Conservation (phyloP, 768 basidiomycete species). For the Suillus alpinus region DNA sequence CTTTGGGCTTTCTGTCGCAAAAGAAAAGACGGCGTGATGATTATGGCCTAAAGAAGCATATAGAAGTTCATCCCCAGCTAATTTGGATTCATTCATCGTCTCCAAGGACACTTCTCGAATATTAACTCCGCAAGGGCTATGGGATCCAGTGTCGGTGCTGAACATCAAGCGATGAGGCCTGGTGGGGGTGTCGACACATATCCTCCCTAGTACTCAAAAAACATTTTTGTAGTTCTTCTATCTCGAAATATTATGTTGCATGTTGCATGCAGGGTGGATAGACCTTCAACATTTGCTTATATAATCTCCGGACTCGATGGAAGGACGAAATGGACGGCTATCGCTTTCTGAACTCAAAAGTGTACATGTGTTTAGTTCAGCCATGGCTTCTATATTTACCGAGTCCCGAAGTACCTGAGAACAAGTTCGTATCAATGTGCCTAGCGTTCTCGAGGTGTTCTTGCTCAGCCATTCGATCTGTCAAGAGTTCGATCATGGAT, state of each 20-base stretch:
- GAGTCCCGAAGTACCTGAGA: background rate
- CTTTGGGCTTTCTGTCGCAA: slow-evolving; percentile 23
- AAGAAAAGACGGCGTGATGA: slow-evolving; percentile 29
- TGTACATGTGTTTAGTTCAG: background rate
- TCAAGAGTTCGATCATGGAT: too few species aligned
- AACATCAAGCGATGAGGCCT: slow-evolving; percentile 26
- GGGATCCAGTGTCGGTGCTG: slow-evolving; percentile 22
- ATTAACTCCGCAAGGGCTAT: slow-evolving; percentile 33
- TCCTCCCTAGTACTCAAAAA: slow-evolving; percentile 8
- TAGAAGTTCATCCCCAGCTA: background rate
- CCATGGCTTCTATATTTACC: background rate
- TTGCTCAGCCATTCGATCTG: background rate
- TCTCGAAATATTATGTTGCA: slow-evolving; percentile 15
- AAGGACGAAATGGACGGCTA: background rate
- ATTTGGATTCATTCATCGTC: slow-evolving; percentile 10
- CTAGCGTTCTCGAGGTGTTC: background rate
- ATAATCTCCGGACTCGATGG: slow-evolving; percentile 30
- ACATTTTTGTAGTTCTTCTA: slow-evolving; percentile 3
- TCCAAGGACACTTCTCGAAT: slow-evolving; percentile 29
- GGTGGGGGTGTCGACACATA: slow-evolving; percentile 10
- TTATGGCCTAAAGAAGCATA: slow-evolving; percentile 24
- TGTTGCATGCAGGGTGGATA: background rate
- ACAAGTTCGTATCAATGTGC: background rate
- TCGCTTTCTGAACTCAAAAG: background rate
- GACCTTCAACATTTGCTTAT: slow-evolving; percentile 21